Conservation (phyloP, 768 basidiomycete genomes). For the Mycena leptocephala region DNA sequence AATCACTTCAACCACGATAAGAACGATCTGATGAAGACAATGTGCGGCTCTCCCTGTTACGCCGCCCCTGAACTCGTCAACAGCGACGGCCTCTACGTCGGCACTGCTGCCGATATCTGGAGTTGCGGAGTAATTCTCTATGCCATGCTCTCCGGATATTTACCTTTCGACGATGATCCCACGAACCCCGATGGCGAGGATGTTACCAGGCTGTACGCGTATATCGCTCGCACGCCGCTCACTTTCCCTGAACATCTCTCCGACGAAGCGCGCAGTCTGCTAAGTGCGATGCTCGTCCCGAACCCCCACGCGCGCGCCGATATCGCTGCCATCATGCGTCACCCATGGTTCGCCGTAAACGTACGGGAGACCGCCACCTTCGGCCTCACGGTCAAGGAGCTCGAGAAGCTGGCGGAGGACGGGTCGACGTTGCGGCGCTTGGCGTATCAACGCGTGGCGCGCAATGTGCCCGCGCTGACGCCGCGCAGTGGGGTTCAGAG, state of each 20-base stretch:
- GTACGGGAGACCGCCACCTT: slow-evolving; percentile 67
- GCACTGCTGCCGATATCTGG: slow-evolving; percentile 99
- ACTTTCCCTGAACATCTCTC: slow-evolving; percentile 97
- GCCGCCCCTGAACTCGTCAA: slow-evolving; percentile 99
- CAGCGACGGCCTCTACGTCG: slow-evolving; percentile 96
- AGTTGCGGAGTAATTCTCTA: slow-evolving; percentile 96
- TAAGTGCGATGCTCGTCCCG: slow-evolving; percentile 94
- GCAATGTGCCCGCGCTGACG: background rate
- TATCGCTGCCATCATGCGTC: slow-evolving; percentile 86
- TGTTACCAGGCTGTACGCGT: slow-evolving; percentile 98
- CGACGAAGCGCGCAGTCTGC: slow-evolving; percentile 83
- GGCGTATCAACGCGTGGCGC: slow-evolving; percentile 60
- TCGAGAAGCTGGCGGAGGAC: slow-evolving; percentile 86
- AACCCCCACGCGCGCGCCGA: slow-evolving; percentile 88
- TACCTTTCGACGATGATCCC: slow-evolving; percentile 99
- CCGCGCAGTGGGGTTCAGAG: background rate
- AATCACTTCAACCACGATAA: slow-evolving; percentile 90
- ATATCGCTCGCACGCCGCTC: slow-evolving; percentile 97
- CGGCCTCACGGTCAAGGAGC: slow-evolving; percentile 79
- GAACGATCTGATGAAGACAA: slow-evolving; percentile 98
- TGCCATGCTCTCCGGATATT: slow-evolving; percentile 96
- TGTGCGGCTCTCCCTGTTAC: slow-evolving; percentile 97
- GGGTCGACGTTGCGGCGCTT: slow-evolving; percentile 87
- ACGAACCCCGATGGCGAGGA: slow-evolving; percentile 99
- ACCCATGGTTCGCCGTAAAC: slow-evolving; percentile 85